Evolutionary conservation across 768 basidiomycete species (phyloP).

Genomic region (Trametes meyenii): DNA sequence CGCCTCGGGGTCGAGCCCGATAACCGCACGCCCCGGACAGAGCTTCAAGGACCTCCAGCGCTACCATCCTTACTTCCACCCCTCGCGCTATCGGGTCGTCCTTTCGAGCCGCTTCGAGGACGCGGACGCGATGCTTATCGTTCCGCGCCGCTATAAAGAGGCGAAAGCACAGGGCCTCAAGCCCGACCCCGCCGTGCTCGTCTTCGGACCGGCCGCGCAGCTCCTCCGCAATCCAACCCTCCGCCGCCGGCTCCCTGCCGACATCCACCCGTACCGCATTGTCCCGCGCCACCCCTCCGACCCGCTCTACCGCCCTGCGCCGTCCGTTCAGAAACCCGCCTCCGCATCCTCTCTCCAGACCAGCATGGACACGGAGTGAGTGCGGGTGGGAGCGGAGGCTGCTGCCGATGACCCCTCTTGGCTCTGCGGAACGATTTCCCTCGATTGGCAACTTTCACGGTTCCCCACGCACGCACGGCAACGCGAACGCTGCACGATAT

Average conservation of each 20-base stretch:
- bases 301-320: background rate
- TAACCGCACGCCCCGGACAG: background rate
- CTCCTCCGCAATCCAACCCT: slow-evolving; percentile 47
- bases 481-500: slow-evolving; percentile 17
- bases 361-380: too few species aligned
- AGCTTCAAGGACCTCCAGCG: background rate
- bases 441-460: background rate
- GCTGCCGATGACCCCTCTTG: too few species aligned
- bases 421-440: too few species aligned
- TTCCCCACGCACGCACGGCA: background rate
- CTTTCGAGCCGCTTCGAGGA: slow-evolving; percentile 40
- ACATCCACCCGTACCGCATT: slow-evolving; percentile 61
- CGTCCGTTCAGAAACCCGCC: background rate
- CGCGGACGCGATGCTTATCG: slow-evolving; percentile 56
- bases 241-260: slow-evolving; percentile 47
- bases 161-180: background rate
- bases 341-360: background rate
- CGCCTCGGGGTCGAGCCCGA: background rate
- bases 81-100: slow-evolving; percentile 24
- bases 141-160: slow-evolving; percentile 24
- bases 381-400: too few species aligned
- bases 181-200: slow-evolving; percentile 40
- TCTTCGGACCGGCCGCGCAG: slow-evolving; percentile 53
- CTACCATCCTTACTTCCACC: slow-evolving; percentile 3
- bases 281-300: slow-evolving; percentile 25